phyloP scores from a whole-genome alignment of 345 rosid genomes.

The Rhizophora mangle region DNA sequence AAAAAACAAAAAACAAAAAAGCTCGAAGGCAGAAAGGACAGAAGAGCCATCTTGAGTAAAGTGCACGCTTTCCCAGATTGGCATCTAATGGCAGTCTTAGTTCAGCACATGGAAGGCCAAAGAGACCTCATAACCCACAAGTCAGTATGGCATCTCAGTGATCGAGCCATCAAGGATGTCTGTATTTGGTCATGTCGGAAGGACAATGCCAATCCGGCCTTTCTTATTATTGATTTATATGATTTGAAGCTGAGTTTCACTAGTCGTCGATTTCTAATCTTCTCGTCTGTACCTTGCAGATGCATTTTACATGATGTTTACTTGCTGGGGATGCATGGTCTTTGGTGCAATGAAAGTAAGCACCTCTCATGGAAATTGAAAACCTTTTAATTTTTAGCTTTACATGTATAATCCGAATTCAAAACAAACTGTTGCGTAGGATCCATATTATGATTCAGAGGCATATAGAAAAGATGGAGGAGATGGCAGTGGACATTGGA shows the following conservation, averaged over 20 bases:
- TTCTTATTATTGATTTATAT: background rate
- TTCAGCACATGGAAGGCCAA: constrained; percentile 68
- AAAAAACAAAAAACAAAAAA: background rate
- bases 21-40: constrained; percentile 27
- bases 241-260: background rate
- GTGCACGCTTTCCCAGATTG: constrained; percentile 64
- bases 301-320: constrained; percentile 82
- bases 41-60: constrained; percentile 33
- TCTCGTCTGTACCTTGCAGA: constrained; percentile 35
- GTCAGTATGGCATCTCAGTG: constrained; percentile 82
- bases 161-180: constrained; percentile 66
- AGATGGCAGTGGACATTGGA: constrained; percentile 87
- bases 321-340: constrained; percentile 87
- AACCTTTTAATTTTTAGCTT: too few species aligned
- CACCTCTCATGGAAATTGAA: background rate
- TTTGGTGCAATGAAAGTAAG: constrained; percentile 79
- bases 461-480: constrained; percentile 82
- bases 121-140: constrained; percentile 64
- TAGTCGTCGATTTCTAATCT: background rate
- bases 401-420: background rate
- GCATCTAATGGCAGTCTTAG: constrained; percentile 82
- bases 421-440: constrained; percentile 33
- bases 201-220: background rate
- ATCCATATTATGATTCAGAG: constrained; percentile 91
- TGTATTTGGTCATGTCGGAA: constrained; percentile 25